Evolutionary conservation across 108 stramenopile species (phyloP), one percentile per base, ranked within the genome.

Genomic region (Stephanodiscus triporus): DNA sequence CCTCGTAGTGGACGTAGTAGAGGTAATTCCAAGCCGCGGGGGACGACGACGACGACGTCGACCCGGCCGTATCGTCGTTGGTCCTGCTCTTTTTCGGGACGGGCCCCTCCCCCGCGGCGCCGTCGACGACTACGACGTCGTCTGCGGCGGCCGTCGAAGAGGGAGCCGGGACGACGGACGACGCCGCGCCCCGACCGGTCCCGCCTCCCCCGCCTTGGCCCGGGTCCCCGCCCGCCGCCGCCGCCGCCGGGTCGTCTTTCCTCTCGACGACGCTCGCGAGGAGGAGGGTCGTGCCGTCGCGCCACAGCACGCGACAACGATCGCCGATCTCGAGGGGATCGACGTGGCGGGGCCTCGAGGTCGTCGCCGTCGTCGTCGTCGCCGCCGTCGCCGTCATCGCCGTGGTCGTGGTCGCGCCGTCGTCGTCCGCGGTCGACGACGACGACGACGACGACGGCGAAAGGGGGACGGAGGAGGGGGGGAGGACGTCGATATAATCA

Each of bases 1-100:
- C 82, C 8, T 77, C 63, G 75, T 97, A 95, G 78, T 95, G 93
- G 24, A 96, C 86, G 72, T 94, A 94, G 58, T 93, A 95, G 36
- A 89, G 85, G 22, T 86, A 60, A 59, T 90, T 89, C 16, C 65
- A n/a, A n/a, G n/a, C 58, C 20, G 88, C 74, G 11, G 55, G 55
- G 36, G 34, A 42, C 5, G 58, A 47, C 61, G 20, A 9, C 37
- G 60, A 19, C 20, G 60, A 5, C 22, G 60, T 9, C 14, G 37
- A 6, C 37, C 34, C 48, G 30, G 17, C 32, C 9, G 32, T 3
- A 3, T 30, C 30, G 32, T 19, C 32, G 19, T 19, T 62, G 17
- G 17, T 2, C 37, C 30, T 32, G 27, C 37, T 34, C 30, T 37
- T n/a, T 14, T 62, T 9, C 34, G 37, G 14, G 53, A 10, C n/a